Conservation (phyloP, 176 grass and related monocot genomes). For the Juncus effusus region DNA sequence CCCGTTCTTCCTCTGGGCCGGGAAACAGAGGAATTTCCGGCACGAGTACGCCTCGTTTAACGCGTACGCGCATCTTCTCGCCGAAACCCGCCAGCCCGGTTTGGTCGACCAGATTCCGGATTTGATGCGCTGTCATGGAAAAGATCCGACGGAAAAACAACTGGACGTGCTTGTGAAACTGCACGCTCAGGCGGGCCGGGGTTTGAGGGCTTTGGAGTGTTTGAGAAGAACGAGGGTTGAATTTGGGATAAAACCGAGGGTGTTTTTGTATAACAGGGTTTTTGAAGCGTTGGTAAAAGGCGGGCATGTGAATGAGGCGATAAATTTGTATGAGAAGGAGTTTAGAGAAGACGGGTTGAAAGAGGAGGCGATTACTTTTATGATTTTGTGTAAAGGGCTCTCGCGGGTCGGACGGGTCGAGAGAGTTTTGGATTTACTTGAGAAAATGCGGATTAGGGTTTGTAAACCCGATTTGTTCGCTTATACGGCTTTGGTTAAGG, state of each 20-base stretch:
- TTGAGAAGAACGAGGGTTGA: constrained; percentile 55
- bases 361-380: constrained; percentile 63
- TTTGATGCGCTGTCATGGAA: constrained; percentile 69
- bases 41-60: constrained; percentile 72
- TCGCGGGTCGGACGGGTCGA: constrained; percentile 38
- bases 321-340: constrained; percentile 71
- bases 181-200: constrained; percentile 54
- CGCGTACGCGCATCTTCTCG: constrained; percentile 55
- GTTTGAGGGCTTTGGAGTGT: constrained; percentile 53
- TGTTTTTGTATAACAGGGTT: constrained; percentile 73
- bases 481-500: constrained; percentile 69
- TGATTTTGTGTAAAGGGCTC: constrained; percentile 59
- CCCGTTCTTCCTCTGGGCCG: constrained; percentile 90
- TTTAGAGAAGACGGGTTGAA: constrained; percentile 29
- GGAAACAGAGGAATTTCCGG: constrained; percentile 64
- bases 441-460: constrained; percentile 46
- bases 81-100: constrained; percentile 32
- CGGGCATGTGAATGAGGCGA: constrained; percentile 49
- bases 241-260: constrained; percentile 50
- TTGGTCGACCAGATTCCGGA: constrained; percentile 75
- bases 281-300: constrained; percentile 42
- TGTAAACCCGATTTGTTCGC: constrained; percentile 77
- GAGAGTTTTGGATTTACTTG: constrained; percentile 47
- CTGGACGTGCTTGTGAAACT: constrained; percentile 68
- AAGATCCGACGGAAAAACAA: constrained; percentile 55